Evolutionary conservation across 1,284 basidiomycete species (phyloP).

Genomic region (Somion occarium): DNA sequence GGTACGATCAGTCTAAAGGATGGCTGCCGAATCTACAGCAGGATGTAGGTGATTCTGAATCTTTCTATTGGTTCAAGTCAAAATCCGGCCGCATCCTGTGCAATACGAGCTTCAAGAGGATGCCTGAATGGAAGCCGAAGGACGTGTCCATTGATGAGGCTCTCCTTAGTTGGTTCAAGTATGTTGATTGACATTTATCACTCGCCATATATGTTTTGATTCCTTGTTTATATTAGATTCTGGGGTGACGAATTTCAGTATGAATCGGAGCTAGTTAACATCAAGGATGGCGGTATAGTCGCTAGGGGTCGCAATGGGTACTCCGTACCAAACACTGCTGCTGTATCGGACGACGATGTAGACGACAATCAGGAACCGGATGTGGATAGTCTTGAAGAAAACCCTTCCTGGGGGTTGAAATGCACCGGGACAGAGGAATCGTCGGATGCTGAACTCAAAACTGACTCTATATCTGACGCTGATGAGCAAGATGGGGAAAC

Average conservation of each 20-base stretch:
- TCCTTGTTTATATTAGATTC: slow-evolving; percentile 30
- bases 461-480: too few relatives aligned
- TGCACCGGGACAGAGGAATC: neutral
- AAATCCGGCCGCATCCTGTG: slow-evolving; percentile 26
- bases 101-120: slow-evolving; percentile 32
- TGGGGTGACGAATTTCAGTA: slow-evolving; percentile 29
- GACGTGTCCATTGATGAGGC: slow-evolving; percentile 24
- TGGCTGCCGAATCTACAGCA: slow-evolving; percentile 49
- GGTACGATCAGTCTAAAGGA: slow-evolving; percentile 25
- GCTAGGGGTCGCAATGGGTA: neutral
- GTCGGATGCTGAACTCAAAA: too few relatives aligned
- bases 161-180: slow-evolving; percentile 45
- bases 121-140: slow-evolving; percentile 21
- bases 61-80: slow-evolving; percentile 31
- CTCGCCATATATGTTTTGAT: neutral
- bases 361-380: neutral
- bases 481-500: too few relatives aligned
- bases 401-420: neutral
- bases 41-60: slow-evolving; percentile 20
- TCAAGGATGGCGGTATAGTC: slow-evolving; percentile 6
- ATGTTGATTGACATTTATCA: neutral
- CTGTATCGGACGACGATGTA: neutral
- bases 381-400: neutral
- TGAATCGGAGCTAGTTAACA: slow-evolving; percentile 1
- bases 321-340: neutral